A percentile compares a stretch with the other conserved stretches of the same genome.
Evolutionary conservation across 495 filamentous ascomycete genomes (phyloP).

Genomic region (Talaromyces proteolyticus): DNA sequence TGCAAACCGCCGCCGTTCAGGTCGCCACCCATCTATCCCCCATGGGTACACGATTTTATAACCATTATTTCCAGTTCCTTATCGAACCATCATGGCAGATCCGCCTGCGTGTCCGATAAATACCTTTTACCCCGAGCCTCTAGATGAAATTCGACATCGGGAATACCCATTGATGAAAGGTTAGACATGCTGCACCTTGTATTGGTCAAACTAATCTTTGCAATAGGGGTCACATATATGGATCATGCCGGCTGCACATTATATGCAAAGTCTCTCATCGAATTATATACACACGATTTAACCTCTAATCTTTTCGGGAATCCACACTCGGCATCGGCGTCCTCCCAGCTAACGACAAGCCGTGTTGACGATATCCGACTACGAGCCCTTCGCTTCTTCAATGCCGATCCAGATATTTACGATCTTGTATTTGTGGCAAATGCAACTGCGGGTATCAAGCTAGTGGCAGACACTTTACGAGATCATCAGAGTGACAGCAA

Average conservation of each 20-base stretch:
- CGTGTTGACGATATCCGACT: conserved; percentile 73
- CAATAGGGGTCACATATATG: conserved; percentile 69
- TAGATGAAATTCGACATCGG: conserved; percentile 60
- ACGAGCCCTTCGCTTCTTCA: conserved; percentile 69
- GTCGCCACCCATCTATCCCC: too few species aligned
- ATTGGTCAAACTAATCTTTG: neutral
- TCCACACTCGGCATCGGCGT: conserved; percentile 79
- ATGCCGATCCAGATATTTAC: conserved; percentile 76
- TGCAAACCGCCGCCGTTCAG: too few species aligned
- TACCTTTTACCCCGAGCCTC: conserved; percentile 52
- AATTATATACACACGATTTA: conserved; percentile 70
- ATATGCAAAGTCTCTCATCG: conserved; percentile 76
- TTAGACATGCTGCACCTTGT: conserved; percentile 24
- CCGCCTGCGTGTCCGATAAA: conserved; percentile 12
- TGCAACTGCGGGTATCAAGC: conserved; percentile 84
- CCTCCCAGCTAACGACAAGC: conserved; percentile 69
- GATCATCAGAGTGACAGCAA: conserved; percentile 33
- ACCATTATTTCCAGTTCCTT: too few species aligned
- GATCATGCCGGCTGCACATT: conserved; percentile 90
- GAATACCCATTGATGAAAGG: conserved; percentile 87
- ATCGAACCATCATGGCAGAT: conserved; percentile 9
- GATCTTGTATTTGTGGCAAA: conserved; percentile 92
- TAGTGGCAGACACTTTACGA: conserved; percentile 71
- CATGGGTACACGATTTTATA: too few species aligned
- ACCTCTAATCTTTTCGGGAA: conserved; percentile 80